Evolutionary conservation across 139 green algal species (phyloP), one percentile per base, ranked within the genome.

Genomic region (Monoraphidium neglectum): DNA sequence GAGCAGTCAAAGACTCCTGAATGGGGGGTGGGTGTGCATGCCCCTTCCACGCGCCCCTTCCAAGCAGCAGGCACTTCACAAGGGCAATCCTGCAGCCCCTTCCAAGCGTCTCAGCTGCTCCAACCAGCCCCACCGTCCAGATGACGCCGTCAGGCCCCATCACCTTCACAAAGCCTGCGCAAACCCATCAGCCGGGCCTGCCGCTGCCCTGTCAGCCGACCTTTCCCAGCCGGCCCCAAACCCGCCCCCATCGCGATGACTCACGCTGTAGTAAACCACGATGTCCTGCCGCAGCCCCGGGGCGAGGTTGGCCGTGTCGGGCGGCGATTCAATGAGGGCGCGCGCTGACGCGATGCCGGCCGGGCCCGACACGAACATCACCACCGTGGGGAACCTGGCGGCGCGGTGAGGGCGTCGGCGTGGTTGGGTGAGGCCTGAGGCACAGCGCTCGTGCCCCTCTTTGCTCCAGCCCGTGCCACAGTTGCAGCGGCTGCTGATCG

Each of bases 191-290:
- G 2, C 18, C 3, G 32, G 68, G 32, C 10, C 33, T 3, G 49
- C 12, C 6, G 36, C 24, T 35, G 64, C 15, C 33, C 32, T 18
- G 30, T 57, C 51, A 33, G 12, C 18, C 2, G 1, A 3, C 72
- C 51, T 59, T 21, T 59, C 51, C 21, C 51, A 59, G 51, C 16
- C 21, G 16, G 16, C 51, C 51, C 21, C 16, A 59, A 16, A 16
- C 51, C 51, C 51, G 16, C 51, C 51, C 51, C 51, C 57, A 8
- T 24, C 62, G 32, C 62, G 26, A 47, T 79, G 64, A 0, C 72
- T 33, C 64, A 94, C 92, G 78, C 84, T 81, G 84, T 96, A 97
- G 79, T 96, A 97, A 54, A 96, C 72, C 36, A 82, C 72, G 3
- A 94, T 86, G 63, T 95, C 87, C 12, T 71, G 21, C 28, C 92